These are phyloP conservation scores for Paraphoma sp. DNA, from an alignment of 2,329 filamentous ascomycete genomes.

Conservation along the genomic window DNA sequence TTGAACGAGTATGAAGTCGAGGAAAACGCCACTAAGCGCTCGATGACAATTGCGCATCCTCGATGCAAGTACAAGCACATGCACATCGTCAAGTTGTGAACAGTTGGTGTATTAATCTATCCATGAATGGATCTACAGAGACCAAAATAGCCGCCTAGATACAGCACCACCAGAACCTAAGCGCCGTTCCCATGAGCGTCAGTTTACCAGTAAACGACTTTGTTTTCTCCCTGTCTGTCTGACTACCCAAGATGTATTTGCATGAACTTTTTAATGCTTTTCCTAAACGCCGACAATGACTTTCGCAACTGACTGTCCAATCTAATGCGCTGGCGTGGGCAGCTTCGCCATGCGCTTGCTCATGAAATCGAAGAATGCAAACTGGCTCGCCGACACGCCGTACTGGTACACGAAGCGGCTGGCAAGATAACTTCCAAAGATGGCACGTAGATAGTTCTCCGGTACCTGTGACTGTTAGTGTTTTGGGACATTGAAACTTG, in stretches of 20 bases:
- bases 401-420: slow-evolving; percentile 97
- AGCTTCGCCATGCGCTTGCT: slow-evolving; percentile 55
- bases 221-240: not conserved
- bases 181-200: not conserved
- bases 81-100: too few species aligned
- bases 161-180: not conserved
- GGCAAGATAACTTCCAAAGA: slow-evolving; percentile 95
- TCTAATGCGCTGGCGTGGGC: slow-evolving; percentile 9
- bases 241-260: not conserved
- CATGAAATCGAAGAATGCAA: slow-evolving; percentile 95
- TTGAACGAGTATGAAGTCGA: too few species aligned
- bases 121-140: not conserved
- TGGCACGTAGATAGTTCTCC: slow-evolving; percentile 88
- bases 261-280: not conserved
- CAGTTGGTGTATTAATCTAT: not conserved
- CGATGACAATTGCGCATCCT: not conserved
- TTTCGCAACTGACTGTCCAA: not conserved
- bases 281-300: not conserved
- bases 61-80: too few species aligned
- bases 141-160: not conserved
- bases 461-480: slow-evolving; percentile 66
- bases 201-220: not conserved
- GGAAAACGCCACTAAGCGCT: not conserved
- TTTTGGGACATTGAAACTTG: not conserved
- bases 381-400: slow-evolving; percentile 90